phyloP scores from a whole-genome alignment of 257 asterid species.

The Eucommia ulmoides region DNA sequence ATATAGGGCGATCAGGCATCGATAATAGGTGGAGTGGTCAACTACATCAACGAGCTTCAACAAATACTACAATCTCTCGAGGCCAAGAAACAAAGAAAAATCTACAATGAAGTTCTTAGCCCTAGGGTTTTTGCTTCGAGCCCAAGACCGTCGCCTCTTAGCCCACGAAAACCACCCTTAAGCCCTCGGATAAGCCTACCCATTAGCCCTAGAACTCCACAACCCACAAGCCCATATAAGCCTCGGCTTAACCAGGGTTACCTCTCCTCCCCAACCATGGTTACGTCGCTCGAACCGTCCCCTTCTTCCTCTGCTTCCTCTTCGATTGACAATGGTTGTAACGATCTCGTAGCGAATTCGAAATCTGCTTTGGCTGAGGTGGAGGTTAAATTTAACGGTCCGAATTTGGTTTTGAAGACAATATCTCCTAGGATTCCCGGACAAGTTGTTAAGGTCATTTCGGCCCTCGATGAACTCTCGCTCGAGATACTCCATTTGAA shows the following conservation, averaged over 20 bases:
- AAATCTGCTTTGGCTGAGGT: constrained; percentile 72
- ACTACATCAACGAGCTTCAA: constrained; percentile 77
- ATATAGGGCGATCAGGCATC: constrained; percentile 91
- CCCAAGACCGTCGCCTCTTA: constrained; percentile 41
- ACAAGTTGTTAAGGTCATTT: constrained; percentile 49
- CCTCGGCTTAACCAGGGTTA: constrained; percentile 19
- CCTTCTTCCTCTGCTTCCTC: constrained; percentile 44
- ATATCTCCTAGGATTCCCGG: constrained; percentile 56
- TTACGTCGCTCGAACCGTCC: constrained; percentile 30
- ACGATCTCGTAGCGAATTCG: constrained; percentile 76
- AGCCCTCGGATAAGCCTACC: constrained; percentile 74
- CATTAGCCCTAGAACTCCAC: constrained; percentile 81
- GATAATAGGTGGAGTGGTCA: constrained; percentile 83
- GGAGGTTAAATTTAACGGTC: constrained; percentile 80
- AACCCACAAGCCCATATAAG: constrained; percentile 61
- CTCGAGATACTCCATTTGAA: constrained; percentile 73
- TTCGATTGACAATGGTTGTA: constrained; percentile 32
- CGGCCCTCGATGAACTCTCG: constrained; percentile 53
- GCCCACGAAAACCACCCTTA: constrained; percentile 62
- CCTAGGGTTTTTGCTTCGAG: constrained; percentile 49
- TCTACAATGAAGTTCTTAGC: constrained; percentile 48
- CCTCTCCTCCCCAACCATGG: constrained; percentile 9
- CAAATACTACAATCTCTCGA: constrained; percentile 66
- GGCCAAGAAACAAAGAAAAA: constrained; percentile 76
- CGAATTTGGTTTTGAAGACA: constrained; percentile 59